These are phyloP conservation scores for Aspergillus tubingensis DNA, from an alignment of 2,329 filamentous ascomycete species.

Conservation along the genomic window DNA sequence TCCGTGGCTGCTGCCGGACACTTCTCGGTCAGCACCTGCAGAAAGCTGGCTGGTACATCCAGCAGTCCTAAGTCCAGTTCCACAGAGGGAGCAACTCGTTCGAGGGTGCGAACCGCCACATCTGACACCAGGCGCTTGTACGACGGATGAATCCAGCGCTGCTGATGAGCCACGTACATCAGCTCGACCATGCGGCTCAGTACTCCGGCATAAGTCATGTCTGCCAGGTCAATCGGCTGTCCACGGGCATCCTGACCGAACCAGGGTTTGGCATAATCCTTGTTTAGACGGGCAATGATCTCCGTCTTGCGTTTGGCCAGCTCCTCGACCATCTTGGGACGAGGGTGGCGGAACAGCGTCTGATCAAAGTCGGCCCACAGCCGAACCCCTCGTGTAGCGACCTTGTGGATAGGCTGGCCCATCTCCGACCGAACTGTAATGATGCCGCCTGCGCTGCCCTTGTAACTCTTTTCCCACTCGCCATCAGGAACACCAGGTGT, in stretches of 20 bases:
- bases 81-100: not conserved
- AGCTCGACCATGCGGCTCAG: not conserved
- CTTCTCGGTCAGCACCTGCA: not conserved
- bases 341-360: not conserved
- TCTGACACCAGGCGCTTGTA: not conserved
- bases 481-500: not conserved
- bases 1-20: not conserved
- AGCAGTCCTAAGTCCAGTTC: not conserved
- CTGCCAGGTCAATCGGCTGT: not conserved
- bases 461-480: slow-evolving; percentile 1
- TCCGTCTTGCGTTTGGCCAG: not conserved
- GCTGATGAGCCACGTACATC: not conserved
- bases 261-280: not conserved
- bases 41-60: not conserved
- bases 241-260: not conserved
- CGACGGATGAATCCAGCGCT: not conserved
- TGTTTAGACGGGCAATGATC: not conserved
- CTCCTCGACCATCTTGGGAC: not conserved
- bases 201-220: not conserved
- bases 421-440: not conserved
- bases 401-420: not conserved
- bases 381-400: not conserved
- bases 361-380: not conserved
- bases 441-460: not conserved
- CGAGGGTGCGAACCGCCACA: not conserved